Base-by-base conservation (phyloP, 768 basidiomycete species). In the Inosperma sp. region DNA sequence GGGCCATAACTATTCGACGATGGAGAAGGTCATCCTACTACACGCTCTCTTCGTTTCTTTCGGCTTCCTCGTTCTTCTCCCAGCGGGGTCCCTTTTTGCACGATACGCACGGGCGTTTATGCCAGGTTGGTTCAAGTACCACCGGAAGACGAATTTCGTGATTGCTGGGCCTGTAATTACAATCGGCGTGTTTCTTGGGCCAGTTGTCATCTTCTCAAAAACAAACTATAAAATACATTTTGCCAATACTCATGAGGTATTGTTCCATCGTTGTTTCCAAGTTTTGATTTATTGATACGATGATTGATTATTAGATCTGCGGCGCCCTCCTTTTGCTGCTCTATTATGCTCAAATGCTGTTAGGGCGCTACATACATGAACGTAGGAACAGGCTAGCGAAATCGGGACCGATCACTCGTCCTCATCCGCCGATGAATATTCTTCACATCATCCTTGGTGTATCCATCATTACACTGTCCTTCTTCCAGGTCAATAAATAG, bases 41-140 rank as follows among this genome's bases (percentile, higher is more conserved):
- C 83, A 86, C 57, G 82, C 73, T 12, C 61, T 76, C 40, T 59
- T 81, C 21, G 71, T 78, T 8, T 70, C 76, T 7, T 55, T 80
- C 27, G 82, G 80, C 0, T 81, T 84, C 62, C 65, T 83, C 50
- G 64, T 84, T 19, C 54, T 84, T 30, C 65, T 84, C 1, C 83
- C 83, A 4, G 48, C 72, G 7, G 78, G 80, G 7, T 71, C 74
- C 0, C 65, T 85, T 33, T 60, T 79, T 25, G 82, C 78, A 10
- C 75, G 83, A 17, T 80, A 75, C 69, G 70, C 71, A 14, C 67
- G 83, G 42, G 76, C 77, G 3, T 64, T 78, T 51, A 76, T 74
- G 5, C 62, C 69, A 9, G 67, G 65, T 47, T 85, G 83, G 83
- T 76, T 83, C 63, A 74, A 70, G n/a, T 65, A 67, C 3, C 84